phyloP scores from a whole-genome alignment of 768 basidiomycete genomes.

The Tricholoma hemisulphureum region DNA sequence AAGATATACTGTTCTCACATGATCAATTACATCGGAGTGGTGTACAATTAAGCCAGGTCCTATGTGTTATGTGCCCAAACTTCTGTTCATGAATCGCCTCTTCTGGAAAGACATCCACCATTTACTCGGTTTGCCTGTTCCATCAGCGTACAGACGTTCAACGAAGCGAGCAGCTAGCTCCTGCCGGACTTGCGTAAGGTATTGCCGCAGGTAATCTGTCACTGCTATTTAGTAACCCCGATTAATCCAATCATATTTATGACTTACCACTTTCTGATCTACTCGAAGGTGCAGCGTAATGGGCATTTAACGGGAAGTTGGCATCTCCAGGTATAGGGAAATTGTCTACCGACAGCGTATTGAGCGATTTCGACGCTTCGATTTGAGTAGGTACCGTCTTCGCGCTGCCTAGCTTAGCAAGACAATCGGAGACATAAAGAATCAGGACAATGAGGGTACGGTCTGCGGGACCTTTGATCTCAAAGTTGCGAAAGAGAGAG shows the following conservation, averaged over 20 bases:
- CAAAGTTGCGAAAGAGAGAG: constrained; percentile 98
- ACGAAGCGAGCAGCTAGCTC: constrained; percentile 86
- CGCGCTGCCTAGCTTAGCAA: constrained; percentile 79
- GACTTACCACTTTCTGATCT: constrained; percentile 75
- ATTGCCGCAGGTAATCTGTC: constrained; percentile 84
- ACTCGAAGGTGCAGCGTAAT: constrained; percentile 79
- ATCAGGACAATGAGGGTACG: constrained; percentile 95
- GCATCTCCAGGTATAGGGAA: constrained; percentile 96
- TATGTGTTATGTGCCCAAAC: constrained; percentile 69
- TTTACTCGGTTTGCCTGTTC: constrained; percentile 93
- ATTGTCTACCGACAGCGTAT: constrained; percentile 89
- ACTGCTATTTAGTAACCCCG: constrained; percentile 9
- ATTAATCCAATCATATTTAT: background rate
- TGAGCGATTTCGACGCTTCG: constrained; percentile 84
- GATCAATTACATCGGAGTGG: background rate
- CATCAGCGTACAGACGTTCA: constrained; percentile 88
- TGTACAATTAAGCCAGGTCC: constrained; percentile 16
- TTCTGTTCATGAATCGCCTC: constrained; percentile 93
- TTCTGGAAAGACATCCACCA: constrained; percentile 99
- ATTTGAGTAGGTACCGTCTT: constrained; percentile 70
- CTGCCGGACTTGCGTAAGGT: constrained; percentile 90
- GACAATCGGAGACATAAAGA: constrained; percentile 96
- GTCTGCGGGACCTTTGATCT: constrained; percentile 98
- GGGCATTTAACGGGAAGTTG: constrained; percentile 87
- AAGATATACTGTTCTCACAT: constrained; percentile 14